Evolutionary conservation across 2,329 filamentous ascomycete species (phyloP).

Genomic region (Nothopassalora personata): DNA sequence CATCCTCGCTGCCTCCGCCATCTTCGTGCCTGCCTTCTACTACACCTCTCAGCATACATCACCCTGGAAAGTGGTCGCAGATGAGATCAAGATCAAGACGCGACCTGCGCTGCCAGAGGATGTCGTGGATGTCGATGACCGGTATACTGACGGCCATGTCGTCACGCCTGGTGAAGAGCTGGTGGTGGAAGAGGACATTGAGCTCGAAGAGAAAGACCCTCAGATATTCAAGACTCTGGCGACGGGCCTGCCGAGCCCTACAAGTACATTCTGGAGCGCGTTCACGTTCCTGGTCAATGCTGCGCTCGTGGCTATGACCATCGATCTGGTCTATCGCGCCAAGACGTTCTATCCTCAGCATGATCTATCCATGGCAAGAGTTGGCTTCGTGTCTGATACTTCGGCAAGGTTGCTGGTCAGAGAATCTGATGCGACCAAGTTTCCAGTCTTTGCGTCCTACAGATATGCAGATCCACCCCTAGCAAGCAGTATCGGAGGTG

Average conservation of each 20-base stretch:
- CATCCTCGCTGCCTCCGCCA: constrained; percentile 36
- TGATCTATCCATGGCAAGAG: constrained; percentile 76
- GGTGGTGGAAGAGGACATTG: constrained; percentile 58
- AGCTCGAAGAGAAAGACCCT: constrained; percentile 53
- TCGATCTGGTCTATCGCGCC: constrained; percentile 74
- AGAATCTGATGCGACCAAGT: constrained; percentile 68
- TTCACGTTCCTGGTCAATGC: constrained; percentile 58
- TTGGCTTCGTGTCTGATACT: constrained; percentile 78
- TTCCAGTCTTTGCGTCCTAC: constrained; percentile 70
- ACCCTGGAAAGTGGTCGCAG: constrained; percentile 31
- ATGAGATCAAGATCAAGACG: constrained; percentile 35
- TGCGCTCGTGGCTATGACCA: constrained; percentile 60
- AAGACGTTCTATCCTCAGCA: constrained; percentile 63
- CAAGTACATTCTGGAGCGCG: constrained; percentile 60
- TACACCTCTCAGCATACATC: constrained; percentile 28
- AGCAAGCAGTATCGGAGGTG: constrained; percentile 1
- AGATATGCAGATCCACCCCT: constrained; percentile 34
- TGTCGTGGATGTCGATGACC: constrained; percentile 16
- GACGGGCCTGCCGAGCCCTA: constrained; percentile 68
- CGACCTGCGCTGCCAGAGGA: constrained; percentile 35
- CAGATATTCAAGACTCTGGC: constrained; percentile 62
- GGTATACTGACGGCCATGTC: constrained; percentile 28
- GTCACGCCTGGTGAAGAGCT: constrained; percentile 46
- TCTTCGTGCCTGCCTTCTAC: constrained; percentile 43
- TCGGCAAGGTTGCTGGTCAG: constrained; percentile 78